Evolutionary conservation across 2,329 filamentous ascomycete genomes (phyloP).

Genomic region (Paecilomyces fulvus): DNA sequence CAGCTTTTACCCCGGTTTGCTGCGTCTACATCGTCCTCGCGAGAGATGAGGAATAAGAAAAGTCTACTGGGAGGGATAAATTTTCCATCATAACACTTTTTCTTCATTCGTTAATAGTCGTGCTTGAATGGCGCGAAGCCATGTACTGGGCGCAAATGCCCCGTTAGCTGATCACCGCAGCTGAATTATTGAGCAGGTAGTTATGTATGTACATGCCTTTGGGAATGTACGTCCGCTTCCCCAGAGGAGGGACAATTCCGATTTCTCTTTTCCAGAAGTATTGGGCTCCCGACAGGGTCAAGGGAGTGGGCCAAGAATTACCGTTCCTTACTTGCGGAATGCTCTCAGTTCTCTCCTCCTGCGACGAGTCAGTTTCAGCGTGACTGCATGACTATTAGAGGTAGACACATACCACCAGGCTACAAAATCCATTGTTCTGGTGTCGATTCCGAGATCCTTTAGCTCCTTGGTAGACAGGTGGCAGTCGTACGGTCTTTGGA

Average conservation of each 20-base stretch:
- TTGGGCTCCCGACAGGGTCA: not conserved
- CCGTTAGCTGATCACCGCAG: not conserved
- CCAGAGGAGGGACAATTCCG: not conserved
- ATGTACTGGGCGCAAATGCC: not conserved
- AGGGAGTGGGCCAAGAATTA: not conserved
- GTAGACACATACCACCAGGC: constrained; percentile 60
- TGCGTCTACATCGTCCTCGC: not conserved
- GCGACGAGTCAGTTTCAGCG: not conserved
- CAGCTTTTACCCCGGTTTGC: not conserved
- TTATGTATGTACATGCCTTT: not conserved
- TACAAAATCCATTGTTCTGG: constrained; percentile 65
- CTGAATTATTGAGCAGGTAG: not conserved
- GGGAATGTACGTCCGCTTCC: not conserved
- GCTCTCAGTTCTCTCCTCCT: constrained; percentile 25
- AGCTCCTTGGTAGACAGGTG: constrained; percentile 72
- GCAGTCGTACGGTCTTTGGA: constrained; percentile 78
- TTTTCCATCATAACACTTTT: not conserved
- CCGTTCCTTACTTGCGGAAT: constrained; percentile 14
- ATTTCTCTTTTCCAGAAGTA: not conserved
- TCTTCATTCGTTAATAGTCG: not conserved
- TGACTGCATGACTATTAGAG: not conserved
- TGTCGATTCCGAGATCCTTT: constrained; percentile 64
- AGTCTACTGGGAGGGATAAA: not conserved
- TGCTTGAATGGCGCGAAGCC: not conserved
- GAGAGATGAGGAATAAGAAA: not conserved